Conservation (phyloP, 2,329 filamentous ascomycete genomes). For the Karstenula rhodostoma region DNA sequence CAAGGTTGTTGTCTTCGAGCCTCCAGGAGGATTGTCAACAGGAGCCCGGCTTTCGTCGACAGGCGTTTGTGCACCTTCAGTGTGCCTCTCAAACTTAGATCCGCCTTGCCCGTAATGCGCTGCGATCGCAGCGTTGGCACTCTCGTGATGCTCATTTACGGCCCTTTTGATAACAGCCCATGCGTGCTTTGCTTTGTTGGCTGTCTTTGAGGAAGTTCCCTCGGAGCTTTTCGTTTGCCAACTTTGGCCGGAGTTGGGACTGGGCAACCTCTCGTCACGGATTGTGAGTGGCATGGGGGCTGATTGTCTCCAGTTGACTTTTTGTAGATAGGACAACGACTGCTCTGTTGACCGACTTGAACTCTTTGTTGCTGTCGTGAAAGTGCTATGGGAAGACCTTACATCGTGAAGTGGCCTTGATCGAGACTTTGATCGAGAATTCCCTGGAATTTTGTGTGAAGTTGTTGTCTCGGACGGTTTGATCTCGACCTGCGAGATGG, state of each 20-base stretch:
- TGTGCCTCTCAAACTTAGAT: too few relatives aligned
- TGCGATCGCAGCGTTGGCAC: too few relatives aligned
- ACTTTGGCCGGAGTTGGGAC: not conserved
- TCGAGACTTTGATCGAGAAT: not conserved
- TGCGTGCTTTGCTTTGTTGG: not conserved
- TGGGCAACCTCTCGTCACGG: not conserved
- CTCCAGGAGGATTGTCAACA: too few relatives aligned
- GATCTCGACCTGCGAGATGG: not conserved
- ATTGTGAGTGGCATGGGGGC: not conserved
- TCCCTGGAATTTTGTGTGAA: not conserved
- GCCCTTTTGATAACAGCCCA: too few relatives aligned
- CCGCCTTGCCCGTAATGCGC: too few relatives aligned
- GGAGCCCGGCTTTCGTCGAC: too few relatives aligned
- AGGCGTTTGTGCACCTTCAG: too few relatives aligned
- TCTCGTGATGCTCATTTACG: too few relatives aligned
- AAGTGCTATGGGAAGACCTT: not conserved
- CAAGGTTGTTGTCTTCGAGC: too few relatives aligned
- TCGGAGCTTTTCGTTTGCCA: not conserved
- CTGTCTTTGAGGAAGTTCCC: not conserved
- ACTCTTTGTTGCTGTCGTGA: not conserved
- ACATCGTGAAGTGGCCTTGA: not conserved
- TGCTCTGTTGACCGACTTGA: not conserved
- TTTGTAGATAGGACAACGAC: not conserved
- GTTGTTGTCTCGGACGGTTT: not conserved
- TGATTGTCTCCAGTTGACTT: not conserved